phyloP scores from a whole-genome alignment of 306 rosid species.

The Trifolium fragiferum region DNA sequence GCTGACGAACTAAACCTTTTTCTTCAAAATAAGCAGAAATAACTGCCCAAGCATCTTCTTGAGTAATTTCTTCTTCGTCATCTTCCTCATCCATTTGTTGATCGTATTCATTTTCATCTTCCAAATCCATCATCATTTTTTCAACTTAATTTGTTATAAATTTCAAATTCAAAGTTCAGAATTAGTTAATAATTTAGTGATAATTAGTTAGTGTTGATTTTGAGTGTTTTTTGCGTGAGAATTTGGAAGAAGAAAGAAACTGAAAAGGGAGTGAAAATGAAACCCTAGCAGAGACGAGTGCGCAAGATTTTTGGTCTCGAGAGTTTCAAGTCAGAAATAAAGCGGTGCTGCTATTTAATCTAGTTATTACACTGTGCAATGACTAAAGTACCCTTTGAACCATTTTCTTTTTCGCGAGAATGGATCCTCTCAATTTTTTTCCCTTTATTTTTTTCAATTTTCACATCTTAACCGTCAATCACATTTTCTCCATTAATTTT shows the following conservation, averaged over 20 bases:
- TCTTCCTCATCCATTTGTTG: conserved; percentile 68
- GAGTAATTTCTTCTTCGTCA: conserved; percentile 85
- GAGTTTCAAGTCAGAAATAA: too few species aligned
- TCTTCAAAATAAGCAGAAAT: conserved; percentile 97
- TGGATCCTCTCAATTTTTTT: too few species aligned
- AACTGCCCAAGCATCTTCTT: conserved; percentile 98
- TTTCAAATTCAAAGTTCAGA: not conserved
- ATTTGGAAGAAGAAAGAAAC: not conserved
- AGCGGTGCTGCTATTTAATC: too few species aligned
- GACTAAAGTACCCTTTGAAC: too few species aligned
- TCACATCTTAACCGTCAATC: too few species aligned
- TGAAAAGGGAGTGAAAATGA: not conserved
- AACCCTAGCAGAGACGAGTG: not conserved
- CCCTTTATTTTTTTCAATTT: too few species aligned
- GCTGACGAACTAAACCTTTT: conserved; percentile 91
- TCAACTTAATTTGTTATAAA: not conserved
- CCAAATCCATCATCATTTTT: conserved; percentile 54
- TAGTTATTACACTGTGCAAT: too few species aligned
- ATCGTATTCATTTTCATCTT: conserved; percentile 81
- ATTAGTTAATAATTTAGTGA: not conserved
- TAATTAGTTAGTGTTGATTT: not conserved
- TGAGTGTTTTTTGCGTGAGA: not conserved
- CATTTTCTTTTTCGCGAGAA: too few species aligned
- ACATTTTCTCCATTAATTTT: too few species aligned
- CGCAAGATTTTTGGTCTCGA: too few species aligned